A percentile compares a stretch with the other conserved stretches of the same genome.
Conservation (phyloP, 2,329 filamentous ascomycete genomes). For the Scedosporium apiospermum region DNA sequence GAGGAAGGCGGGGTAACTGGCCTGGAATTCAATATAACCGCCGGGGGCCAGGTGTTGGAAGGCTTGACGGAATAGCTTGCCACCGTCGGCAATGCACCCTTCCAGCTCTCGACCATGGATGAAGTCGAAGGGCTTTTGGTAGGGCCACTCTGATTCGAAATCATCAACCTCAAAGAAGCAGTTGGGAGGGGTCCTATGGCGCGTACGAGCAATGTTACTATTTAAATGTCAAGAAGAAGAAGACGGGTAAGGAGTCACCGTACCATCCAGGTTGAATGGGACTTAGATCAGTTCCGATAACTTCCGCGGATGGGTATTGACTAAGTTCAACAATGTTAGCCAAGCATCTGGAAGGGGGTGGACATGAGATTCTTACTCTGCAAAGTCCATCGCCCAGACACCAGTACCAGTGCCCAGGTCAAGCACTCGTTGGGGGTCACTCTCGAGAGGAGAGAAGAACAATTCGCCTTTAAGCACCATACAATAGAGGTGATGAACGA, state of each 20-base stretch:
- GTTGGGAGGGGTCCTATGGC: constrained; percentile 35
- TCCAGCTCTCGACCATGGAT: not conserved
- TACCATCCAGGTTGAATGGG: constrained; percentile 50
- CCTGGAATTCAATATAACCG: no score
- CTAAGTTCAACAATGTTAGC: no score
- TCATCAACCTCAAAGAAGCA: constrained; percentile 59
- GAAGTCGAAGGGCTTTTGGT: not conserved
- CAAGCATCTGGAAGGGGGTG: no score
- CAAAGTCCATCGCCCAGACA: constrained; percentile 51
- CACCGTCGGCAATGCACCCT: not conserved
- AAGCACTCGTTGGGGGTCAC: constrained; percentile 38
- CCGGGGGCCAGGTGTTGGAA: constrained; percentile 11
- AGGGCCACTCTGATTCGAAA: constrained; percentile 39
- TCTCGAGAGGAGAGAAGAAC: constrained; percentile 40
- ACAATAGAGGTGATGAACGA: constrained; percentile 24
- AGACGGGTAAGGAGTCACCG: no score
- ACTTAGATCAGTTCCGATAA: constrained; percentile 44
- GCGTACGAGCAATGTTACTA: no score
- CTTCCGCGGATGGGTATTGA: constrained; percentile 23
- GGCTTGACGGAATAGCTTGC: not conserved
- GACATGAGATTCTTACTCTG: constrained; percentile 20
- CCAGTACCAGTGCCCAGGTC: constrained; percentile 51
- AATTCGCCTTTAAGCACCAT: constrained; percentile 25
- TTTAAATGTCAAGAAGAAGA: no score
- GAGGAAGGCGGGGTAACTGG: no score